phyloP scores from a whole-genome alignment of 1,139 yeast species.

The Arxiozyma bovina region DNA sequence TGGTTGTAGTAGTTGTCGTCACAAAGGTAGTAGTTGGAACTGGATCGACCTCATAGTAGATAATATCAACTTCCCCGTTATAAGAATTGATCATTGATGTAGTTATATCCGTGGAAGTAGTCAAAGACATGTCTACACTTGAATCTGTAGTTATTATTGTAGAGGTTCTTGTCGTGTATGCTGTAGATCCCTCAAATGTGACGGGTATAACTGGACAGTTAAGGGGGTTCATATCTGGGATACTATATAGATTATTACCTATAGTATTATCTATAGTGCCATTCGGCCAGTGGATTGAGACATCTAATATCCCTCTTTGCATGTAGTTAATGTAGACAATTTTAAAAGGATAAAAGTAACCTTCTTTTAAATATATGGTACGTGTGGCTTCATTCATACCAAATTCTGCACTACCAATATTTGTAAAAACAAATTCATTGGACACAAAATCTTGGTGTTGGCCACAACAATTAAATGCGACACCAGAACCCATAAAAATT shows the following conservation, averaged over 20 bases:
- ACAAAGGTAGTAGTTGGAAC: too few relatives aligned
- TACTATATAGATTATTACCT: neutral
- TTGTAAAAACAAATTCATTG: neutral
- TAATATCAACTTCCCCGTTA: too few relatives aligned
- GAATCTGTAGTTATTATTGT: too few relatives aligned
- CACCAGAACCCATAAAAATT: neutral
- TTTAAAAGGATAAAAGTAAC: neutral
- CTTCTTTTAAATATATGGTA: neutral
- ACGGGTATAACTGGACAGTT: neutral
- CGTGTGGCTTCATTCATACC: neutral
- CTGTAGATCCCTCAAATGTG: too few relatives aligned
- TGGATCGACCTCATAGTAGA: too few relatives aligned
- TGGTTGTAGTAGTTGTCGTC: too few relatives aligned
- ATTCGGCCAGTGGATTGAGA: neutral
- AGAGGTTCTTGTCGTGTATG: too few relatives aligned
- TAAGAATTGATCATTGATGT: too few relatives aligned
- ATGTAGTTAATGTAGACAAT: neutral
- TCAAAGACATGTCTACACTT: too few relatives aligned
- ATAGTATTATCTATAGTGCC: neutral
- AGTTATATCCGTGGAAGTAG: too few relatives aligned
- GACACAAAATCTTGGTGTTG: neutral
- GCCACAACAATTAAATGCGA: slow-evolving; percentile 1
- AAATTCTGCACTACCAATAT: neutral
- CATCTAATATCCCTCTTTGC: neutral
- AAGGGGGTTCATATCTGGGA: neutral